Evolutionary conservation across 176 grass and related monocot genomes (phyloP), one percentile per base, ranked within the genome.

Genomic region (Puccinellia tenuiflora): DNA sequence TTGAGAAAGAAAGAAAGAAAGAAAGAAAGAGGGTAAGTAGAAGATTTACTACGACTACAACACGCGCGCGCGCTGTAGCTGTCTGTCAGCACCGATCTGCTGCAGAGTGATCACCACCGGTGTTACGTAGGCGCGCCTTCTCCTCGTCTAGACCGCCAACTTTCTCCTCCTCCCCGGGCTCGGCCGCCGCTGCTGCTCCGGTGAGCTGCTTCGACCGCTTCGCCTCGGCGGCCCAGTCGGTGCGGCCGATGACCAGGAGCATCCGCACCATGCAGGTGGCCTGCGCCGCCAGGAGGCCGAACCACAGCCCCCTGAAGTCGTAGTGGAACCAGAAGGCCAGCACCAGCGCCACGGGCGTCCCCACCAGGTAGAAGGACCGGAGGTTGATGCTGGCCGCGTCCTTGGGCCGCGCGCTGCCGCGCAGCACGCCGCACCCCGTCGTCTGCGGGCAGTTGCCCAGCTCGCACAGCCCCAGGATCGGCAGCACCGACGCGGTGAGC

Each of bases 361-460:
- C 94, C 33, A 97, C 89, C 0, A 85, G 51, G 75, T 97, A 97
- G 88, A 97, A 97, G 0, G 94, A 89, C 57, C 94, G 87, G 30
- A 97, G 94, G 91, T 97, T 97, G 77, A 97, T 91, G 85, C 79
- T 67, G 35, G 91, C 91, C 0, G 89, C 94, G 63, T 91, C 91
- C 82, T 90, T 93, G 57, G 94, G 94, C 56, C 91, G 26, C 20
- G 94, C 94, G 83, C 94, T 97, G 40, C 94, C 94, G 53, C 94
- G 91, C 26, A 97, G 80, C 38, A 97, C 94, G 3, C 94, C 94
- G 53, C 94, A 97, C 6, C 94, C 94, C 0, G 94, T 93, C 3
- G 94, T 97, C 84, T 97, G 94, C 45, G 94, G 94, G 84, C 94
- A 97, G 91, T 97, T 97, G 9, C 94, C 91, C 3, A 97, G 87